Base-by-base conservation (phyloP, 2,329 filamentous ascomycete genomes). In the Beauveria varroae region DNA sequence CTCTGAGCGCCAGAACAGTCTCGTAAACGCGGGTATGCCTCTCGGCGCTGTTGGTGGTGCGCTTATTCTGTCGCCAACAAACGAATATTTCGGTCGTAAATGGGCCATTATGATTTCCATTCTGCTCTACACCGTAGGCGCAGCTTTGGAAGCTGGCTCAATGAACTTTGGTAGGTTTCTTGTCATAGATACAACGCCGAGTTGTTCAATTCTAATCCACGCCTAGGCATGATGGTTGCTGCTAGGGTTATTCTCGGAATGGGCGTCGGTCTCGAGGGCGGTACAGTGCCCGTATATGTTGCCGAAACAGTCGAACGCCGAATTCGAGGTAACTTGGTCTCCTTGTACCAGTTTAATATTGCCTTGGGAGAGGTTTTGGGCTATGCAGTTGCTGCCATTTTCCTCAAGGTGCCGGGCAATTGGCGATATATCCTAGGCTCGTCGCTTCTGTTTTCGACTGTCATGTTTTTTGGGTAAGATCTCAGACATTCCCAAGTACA, bases 391-490 rank as follows among this genome's bases (percentile, higher is more conserved):
- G 87, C 85, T 0, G 88, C 88, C 52, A 89, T 90, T 61, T 91
- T 91, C 72, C 77, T 90, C 64, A 80, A 77, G n/a, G 86, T 91
- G 2, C 73, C 76, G 0, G 88, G 87, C 18, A 87, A 86, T 75
- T 91, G 88, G 88, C 80, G 88, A 43, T 90, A 85, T 70, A 90
- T 91, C 63, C 82, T 91, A 1, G 88, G 87, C 5, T 88, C 85
- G 1, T 90, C 87, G 0, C 79, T 90, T 1, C 70, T 90, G 47
- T 90, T 90, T 73, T 88, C 85, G 0, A 74, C 72, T 34, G 68
- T 74, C 56, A 75, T 75, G 73, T 73, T 73, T 51, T 68, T 68
- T 18, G 73, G 71, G 71, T 71, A 64, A 63, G 69, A 44, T 16
- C 49, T 37, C 18, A 6, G 4, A 24, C 34, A 7, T 14, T 28